Base-by-base conservation (phyloP, 192 early-diverging fungal species). In the Pecoramyces ruminantium region DNA sequence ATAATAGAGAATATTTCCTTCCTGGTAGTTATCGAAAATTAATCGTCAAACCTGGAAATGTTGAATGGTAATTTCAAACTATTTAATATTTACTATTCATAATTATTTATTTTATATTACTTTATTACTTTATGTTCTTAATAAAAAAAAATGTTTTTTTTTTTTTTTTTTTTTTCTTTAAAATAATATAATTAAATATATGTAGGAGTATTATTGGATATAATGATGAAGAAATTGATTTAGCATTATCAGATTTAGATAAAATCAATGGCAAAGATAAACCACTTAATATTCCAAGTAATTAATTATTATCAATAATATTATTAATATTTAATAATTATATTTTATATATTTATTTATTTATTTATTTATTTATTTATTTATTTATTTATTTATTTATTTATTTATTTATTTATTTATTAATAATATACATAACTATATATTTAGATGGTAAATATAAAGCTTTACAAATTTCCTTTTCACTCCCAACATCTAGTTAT, bases 401-500 rank as follows among this genome's bases (percentile, higher is more conserved):
- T n/a, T n/a, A n/a, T n/a, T n/a, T n/a, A n/a, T n/a, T n/a, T n/a
- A n/a, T n/a, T n/a, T n/a, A n/a, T n/a, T n/a, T n/a, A n/a, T n/a
- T n/a, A n/a, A n/a, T n/a, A n/a, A n/a, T n/a, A n/a, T n/a, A n/a
- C n/a, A n/a, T n/a, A n/a, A n/a, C n/a, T n/a, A n/a, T 84, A 17
- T 16, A 30, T 78, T 13, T 16, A 84, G 90, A 88, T 42, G 96
- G 96, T 29, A 83, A 90, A 79, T 87, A 89, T 17, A 42, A 93
- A 29, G 97, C 93, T 14, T 81, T 97, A 29, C 86, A 92, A 67
- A 83, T 96, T 21, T 86, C 90, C 34, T 91, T 99, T 81, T 93
- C 93, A 27, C 86, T 99, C 78, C 86, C 84, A 30, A 88, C 94
- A 2, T 95, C 94, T 58, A 90, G 93, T 38, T 99, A 99, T 84